These are phyloP conservation scores for Bipolaris oryzae DNA, from an alignment of 2,329 filamentous ascomycete species.

Conservation along the genomic window DNA sequence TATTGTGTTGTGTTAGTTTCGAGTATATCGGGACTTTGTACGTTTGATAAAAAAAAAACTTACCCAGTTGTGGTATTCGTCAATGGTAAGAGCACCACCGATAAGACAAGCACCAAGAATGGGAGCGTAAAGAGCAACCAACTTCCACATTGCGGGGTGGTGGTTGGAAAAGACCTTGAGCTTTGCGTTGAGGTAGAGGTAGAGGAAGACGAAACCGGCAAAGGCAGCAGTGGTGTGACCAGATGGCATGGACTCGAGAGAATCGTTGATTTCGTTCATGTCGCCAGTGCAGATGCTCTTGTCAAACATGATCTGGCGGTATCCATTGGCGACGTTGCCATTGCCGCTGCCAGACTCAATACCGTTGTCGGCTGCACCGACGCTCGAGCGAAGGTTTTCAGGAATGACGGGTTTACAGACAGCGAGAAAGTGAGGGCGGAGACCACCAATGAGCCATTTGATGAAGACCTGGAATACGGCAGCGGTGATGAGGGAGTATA, in stretches of 20 bases:
- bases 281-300: slow-evolving; percentile 73
- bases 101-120: slow-evolving; percentile 72
- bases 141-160: slow-evolving; percentile 76
- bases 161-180: slow-evolving; percentile 76
- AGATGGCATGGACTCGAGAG: slow-evolving; percentile 72
- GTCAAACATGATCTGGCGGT: slow-evolving; percentile 69
- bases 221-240: slow-evolving; percentile 78
- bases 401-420: slow-evolving; percentile 70
- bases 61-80: slow-evolving; percentile 69
- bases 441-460: slow-evolving; percentile 73
- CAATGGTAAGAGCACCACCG: slow-evolving; percentile 70
- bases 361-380: slow-evolving; percentile 24
- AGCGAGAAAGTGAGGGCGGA: slow-evolving; percentile 69
- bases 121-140: slow-evolving; percentile 68
- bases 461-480: slow-evolving; percentile 79
- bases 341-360: slow-evolving; percentile 56
- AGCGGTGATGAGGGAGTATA: slow-evolving; percentile 72
- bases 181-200: slow-evolving; percentile 78
- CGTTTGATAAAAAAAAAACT: background rate
- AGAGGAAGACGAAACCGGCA: slow-evolving; percentile 72
- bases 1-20: slow-evolving; percentile 46
- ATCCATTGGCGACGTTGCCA: slow-evolving; percentile 58
- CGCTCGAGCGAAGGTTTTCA: slow-evolving; percentile 37
- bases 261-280: slow-evolving; percentile 67
- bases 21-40: too few species aligned